A percentile compares a stretch with the other conserved stretches of the same genome.
phyloP scores from a whole-genome alignment of 2,329 filamentous ascomycete genomes.

The Pseudogymnoascus sp. region DNA sequence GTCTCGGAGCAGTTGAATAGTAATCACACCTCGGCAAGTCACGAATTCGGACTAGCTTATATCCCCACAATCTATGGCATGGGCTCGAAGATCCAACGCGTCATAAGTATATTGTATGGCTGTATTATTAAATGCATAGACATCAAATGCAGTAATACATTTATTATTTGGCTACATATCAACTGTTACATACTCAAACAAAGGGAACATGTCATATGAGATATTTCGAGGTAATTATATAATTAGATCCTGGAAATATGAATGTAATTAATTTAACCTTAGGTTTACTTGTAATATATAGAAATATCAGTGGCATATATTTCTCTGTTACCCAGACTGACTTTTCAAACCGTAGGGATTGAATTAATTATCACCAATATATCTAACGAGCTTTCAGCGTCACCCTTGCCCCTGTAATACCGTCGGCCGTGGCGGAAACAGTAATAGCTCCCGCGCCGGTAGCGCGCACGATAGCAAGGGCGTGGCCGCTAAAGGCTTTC shows the following conservation, averaged over 20 bases:
- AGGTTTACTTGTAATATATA: background rate
- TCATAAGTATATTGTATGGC: background rate
- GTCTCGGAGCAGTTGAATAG: background rate
- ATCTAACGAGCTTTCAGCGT: background rate
- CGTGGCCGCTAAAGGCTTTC: constrained; percentile 36
- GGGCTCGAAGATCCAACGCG: background rate
- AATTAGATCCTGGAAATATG: background rate
- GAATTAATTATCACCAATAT: background rate
- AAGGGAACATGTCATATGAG: background rate
- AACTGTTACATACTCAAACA: background rate
- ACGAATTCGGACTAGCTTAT: background rate
- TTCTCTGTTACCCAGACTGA: background rate
- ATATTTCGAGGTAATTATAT: background rate
- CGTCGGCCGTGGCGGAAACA: constrained; percentile 20
- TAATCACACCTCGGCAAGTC: constrained; percentile 5
- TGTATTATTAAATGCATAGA: background rate
- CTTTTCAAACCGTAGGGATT: background rate
- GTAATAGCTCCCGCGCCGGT: constrained; percentile 25
- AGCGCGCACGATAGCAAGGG: constrained; percentile 34
- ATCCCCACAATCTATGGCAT: background rate
- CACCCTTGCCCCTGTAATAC: constrained; percentile 17
- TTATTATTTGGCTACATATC: background rate
- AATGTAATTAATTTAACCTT: too few relatives aligned
- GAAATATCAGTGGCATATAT: background rate
- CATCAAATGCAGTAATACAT: background rate